A percentile compares a stretch with the other conserved stretches of the same genome.
These are phyloP conservation scores for Penicillium riverlandense DNA, from an alignment of 495 filamentous ascomycete species.

Conservation along the genomic window DNA sequence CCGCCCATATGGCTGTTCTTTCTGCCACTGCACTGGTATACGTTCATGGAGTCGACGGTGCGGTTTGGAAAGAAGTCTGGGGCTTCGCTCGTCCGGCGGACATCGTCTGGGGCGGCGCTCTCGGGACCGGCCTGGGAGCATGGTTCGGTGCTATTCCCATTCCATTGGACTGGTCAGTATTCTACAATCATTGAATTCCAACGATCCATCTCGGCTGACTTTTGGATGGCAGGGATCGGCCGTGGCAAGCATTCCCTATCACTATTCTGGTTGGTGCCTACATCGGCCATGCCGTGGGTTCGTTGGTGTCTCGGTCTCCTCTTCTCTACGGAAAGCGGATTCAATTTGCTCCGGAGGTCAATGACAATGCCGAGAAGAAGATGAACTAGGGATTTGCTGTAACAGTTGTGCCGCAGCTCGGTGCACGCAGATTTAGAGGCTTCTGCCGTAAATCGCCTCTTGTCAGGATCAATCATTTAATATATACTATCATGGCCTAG, in stretches of 20 bases:
- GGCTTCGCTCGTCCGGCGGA: constrained; percentile 35
- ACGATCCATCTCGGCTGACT: constrained; percentile 4
- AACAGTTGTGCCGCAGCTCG: neutral
- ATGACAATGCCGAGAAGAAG: constrained; percentile 21
- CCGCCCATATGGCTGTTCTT: constrained; percentile 73
- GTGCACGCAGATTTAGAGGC: no score
- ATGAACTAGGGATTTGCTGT: constrained; percentile 7
- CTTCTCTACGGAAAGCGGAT: constrained; percentile 57
- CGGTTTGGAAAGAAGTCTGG: constrained; percentile 67
- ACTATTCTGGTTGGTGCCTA: constrained; percentile 75
- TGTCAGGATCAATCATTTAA: constrained; percentile 1
- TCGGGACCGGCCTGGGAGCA: constrained; percentile 47
- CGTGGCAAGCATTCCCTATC: constrained; percentile 97
- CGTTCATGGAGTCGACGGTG: constrained; percentile 67
- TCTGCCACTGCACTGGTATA: constrained; percentile 71
- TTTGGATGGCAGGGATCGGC: constrained; percentile 54
- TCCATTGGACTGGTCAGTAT: constrained; percentile 79
- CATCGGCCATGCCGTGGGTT: constrained; percentile 57
- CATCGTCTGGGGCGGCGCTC: constrained; percentile 32
- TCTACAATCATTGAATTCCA: constrained; percentile 3
- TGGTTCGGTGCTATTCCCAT: constrained; percentile 78
- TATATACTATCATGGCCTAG: constrained; percentile 1
- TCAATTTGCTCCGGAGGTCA: constrained; percentile 39
- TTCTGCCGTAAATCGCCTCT: neutral
- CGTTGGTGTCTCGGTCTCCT: constrained; percentile 47